A percentile compares a stretch with the other conserved stretches of the same genome.
These are phyloP conservation scores for Sarcocystis neurona DNA, from an alignment of 169 alveolate genomes.

Conservation along the genomic window DNA sequence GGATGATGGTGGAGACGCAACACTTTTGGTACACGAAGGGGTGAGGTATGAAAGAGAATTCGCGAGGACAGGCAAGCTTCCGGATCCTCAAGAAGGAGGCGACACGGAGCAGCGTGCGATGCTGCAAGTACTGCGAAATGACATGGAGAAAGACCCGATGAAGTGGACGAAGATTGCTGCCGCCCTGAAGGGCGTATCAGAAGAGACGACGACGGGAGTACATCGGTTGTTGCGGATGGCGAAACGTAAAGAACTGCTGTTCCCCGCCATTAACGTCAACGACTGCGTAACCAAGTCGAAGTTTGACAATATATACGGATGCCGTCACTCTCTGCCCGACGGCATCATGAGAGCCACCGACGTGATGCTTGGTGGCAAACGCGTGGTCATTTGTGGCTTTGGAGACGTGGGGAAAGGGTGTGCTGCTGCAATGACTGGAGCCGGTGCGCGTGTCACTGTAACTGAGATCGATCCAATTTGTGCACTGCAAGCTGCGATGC, in stretches of 20 bases:
- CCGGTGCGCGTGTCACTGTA: slow-evolving; percentile 96
- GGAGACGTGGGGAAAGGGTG: slow-evolving; percentile 99
- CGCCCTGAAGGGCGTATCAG: slow-evolving; percentile 93
- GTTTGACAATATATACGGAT: slow-evolving; percentile 97
- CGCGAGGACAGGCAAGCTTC: slow-evolving; percentile 63
- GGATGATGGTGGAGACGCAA: slow-evolving; percentile 98
- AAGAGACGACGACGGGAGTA: slow-evolving; percentile 99
- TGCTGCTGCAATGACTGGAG: slow-evolving; percentile 95
- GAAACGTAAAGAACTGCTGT: slow-evolving; percentile 85
- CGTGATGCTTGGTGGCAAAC: slow-evolving; percentile 97
- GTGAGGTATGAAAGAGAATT: slow-evolving; percentile 80
- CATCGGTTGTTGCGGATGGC: slow-evolving; percentile 91
- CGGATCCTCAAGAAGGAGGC: slow-evolving; percentile 66
- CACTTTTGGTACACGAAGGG: slow-evolving; percentile 93
- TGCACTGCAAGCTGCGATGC: slow-evolving; percentile 96
- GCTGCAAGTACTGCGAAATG: slow-evolving; percentile 83
- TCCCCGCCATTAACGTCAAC: slow-evolving; percentile 96
- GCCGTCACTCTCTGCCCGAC: slow-evolving; percentile 97
- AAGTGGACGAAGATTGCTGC: slow-evolving; percentile 91
- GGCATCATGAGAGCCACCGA: slow-evolving; percentile 98
- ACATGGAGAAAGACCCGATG: slow-evolving; percentile 81
- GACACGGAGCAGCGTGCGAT: slow-evolving; percentile 70
- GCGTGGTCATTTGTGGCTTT: slow-evolving; percentile 94
- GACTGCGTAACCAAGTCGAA: slow-evolving; percentile 97
- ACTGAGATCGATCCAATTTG: slow-evolving; percentile 99